Evolutionary conservation across 2,329 filamentous ascomycete genomes (phyloP).

Genomic region (Aschersonia sp.): DNA sequence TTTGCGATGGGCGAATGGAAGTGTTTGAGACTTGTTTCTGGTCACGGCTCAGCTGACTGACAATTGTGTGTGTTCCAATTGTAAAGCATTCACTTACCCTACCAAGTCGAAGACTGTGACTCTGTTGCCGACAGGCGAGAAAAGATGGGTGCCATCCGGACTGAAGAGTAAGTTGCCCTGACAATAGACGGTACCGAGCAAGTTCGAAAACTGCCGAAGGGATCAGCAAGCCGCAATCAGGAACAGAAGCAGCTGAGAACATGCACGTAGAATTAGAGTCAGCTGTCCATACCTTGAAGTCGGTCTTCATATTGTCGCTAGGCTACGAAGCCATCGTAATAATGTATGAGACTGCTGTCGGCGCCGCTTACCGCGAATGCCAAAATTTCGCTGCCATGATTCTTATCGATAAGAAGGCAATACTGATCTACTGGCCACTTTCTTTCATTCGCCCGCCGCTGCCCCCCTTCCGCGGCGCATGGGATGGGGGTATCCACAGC

Average conservation of each 20-base stretch:
- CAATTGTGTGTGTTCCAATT: neutral
- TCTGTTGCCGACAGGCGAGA: constrained; percentile 91
- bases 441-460: too few relatives aligned
- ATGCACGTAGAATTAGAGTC: neutral
- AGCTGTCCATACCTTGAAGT: constrained; percentile 66
- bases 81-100: constrained; percentile 45
- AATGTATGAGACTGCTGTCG: constrained; percentile 1
- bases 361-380: constrained; percentile 1
- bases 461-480: too few relatives aligned
- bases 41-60: neutral
- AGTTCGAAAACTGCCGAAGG: constrained; percentile 74
- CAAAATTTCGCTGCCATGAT: constrained; percentile 14
- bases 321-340: constrained; percentile 11
- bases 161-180: constrained; percentile 95
- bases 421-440: too few relatives aligned
- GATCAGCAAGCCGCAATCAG: neutral
- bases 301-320: constrained; percentile 76
- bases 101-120: constrained; percentile 93
- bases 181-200: constrained; percentile 95
- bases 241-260: neutral
- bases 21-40: constrained; percentile 79
- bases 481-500: too few relatives aligned
- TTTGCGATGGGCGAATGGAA: constrained; percentile 83
- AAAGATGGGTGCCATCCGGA: constrained; percentile 86
- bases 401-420: constrained; percentile 10